These are phyloP conservation scores for Fennellomyces sp. DNA, from an alignment of 371 early-diverging fungal species.

Conservation along the genomic window DNA sequence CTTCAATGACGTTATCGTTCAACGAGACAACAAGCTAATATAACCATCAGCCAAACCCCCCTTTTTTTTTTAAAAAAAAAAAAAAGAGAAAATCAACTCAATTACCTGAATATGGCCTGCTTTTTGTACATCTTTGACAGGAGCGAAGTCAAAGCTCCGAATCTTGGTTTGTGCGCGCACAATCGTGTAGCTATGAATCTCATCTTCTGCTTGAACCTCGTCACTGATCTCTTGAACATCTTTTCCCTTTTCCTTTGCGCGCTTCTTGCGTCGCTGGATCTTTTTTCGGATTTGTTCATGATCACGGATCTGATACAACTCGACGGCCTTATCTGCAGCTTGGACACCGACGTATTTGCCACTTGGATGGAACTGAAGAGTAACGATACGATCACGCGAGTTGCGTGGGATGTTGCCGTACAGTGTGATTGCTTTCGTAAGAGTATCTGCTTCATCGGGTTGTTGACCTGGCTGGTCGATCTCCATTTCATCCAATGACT, in stretches of 20 bases:
- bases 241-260: constrained; percentile 79
- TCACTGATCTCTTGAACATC: constrained; percentile 47
- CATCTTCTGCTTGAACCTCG: constrained; percentile 70
- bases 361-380: constrained; percentile 75
- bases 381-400: constrained; percentile 81
- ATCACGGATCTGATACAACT: constrained; percentile 79
- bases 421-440: constrained; percentile 62
- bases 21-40: constrained; percentile 56
- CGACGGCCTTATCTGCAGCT: constrained; percentile 79
- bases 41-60: neutral
- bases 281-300: constrained; percentile 82
- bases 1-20: constrained; percentile 76
- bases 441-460: constrained; percentile 21
- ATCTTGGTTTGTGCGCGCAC: constrained; percentile 74
- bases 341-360: constrained; percentile 79
- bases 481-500: constrained; percentile 45
- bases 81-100: no score
- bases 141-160: constrained; percentile 77
- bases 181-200: constrained; percentile 63
- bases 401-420: constrained; percentile 82
- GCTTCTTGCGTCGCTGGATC: constrained; percentile 78
- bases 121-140: constrained; percentile 57
- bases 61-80: neutral
- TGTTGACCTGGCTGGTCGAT: constrained; percentile 40
- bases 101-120: constrained; percentile 52